phyloP scores from a whole-genome alignment of 805 yeast species.

The Lipomyces sp. region DNA sequence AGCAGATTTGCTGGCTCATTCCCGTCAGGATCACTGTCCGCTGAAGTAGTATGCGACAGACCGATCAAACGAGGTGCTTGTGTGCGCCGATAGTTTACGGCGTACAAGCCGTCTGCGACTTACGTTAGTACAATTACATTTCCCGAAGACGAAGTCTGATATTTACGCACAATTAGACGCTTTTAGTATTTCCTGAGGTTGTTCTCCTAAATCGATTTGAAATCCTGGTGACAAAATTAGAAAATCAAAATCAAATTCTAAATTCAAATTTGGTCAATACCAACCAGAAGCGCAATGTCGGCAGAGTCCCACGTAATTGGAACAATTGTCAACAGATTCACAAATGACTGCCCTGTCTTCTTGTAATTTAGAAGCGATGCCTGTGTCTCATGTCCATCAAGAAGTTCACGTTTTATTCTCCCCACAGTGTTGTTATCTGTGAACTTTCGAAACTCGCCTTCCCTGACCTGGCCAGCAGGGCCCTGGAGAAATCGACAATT shows the following conservation, averaged over 20 bases:
- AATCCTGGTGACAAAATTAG: conserved; percentile 13
- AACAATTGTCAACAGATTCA: conserved; percentile 26
- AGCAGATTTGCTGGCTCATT: conserved; percentile 9
- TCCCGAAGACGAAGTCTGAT: no score
- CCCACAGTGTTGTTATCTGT: conserved; percentile 22
- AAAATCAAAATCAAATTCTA: background rate
- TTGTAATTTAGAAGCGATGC: conserved; percentile 21
- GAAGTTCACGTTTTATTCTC: conserved; percentile 9
- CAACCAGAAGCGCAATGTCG: conserved; percentile 21
- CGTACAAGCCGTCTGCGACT: conserved; percentile 11
- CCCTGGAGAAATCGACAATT: conserved; percentile 30
- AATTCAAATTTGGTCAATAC: background rate
- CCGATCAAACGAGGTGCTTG: conserved; percentile 13
- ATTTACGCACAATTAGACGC: conserved; percentile 11
- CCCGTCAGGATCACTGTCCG: conserved; percentile 1
- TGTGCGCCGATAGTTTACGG: conserved; percentile 22
- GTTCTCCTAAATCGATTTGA: conserved; percentile 23
- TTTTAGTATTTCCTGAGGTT: conserved; percentile 19
- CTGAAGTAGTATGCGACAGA: conserved; percentile 3
- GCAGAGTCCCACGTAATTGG: conserved; percentile 25
- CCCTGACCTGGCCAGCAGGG: conserved; percentile 20
- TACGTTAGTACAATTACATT: background rate
- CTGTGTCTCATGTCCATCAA: conserved; percentile 26
- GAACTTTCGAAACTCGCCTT: conserved; percentile 17
- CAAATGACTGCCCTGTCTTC: conserved; percentile 23